These are phyloP conservation scores for Cymbopogon flexuosus DNA, from an alignment of 202 grass and related monocot species.

Conservation along the genomic window DNA sequence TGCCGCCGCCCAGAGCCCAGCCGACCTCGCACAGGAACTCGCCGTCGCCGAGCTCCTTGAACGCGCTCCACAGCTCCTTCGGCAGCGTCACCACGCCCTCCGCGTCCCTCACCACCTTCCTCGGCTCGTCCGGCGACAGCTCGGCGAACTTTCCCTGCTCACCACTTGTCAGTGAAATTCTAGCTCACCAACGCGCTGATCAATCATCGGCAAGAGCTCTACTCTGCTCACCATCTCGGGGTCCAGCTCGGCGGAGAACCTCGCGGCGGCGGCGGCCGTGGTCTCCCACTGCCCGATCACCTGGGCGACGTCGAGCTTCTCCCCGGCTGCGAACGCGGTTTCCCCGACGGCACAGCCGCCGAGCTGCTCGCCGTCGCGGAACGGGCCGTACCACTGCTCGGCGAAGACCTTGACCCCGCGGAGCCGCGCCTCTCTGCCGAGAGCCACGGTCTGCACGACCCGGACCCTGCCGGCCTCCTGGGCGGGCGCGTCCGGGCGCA, in stretches of 20 bases:
- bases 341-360: conserved; percentile 67
- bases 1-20: conserved; percentile 52
- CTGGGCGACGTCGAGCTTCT: conserved; percentile 42
- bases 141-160: conserved; percentile 50
- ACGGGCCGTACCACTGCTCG: conserved; percentile 83
- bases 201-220: not conserved
- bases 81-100: conserved; percentile 54
- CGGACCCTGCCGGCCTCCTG: conserved; percentile 43
- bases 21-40: conserved; percentile 67
- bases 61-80: conserved; percentile 70
- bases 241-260: conserved; percentile 33
- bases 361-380: conserved; percentile 75
- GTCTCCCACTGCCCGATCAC: conserved; percentile 51
- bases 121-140: conserved; percentile 35
- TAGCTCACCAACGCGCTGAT: not conserved
- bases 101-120: conserved; percentile 35
- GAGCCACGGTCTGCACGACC: conserved; percentile 60
- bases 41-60: conserved; percentile 35
- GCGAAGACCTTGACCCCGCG: conserved; percentile 69
- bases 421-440: conserved; percentile 40
- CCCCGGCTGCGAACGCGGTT: conserved; percentile 58
- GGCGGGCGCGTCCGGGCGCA: conserved; percentile 36
- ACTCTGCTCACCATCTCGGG: conserved; percentile 39
- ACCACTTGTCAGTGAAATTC: not conserved
- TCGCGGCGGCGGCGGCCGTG: conserved; percentile 27